A percentile compares a stretch with the other conserved stretches of the same genome.
Evolutionary conservation across 2,329 filamentous ascomycete species (phyloP).

Genomic region (Thermomyces lanuginosus): DNA sequence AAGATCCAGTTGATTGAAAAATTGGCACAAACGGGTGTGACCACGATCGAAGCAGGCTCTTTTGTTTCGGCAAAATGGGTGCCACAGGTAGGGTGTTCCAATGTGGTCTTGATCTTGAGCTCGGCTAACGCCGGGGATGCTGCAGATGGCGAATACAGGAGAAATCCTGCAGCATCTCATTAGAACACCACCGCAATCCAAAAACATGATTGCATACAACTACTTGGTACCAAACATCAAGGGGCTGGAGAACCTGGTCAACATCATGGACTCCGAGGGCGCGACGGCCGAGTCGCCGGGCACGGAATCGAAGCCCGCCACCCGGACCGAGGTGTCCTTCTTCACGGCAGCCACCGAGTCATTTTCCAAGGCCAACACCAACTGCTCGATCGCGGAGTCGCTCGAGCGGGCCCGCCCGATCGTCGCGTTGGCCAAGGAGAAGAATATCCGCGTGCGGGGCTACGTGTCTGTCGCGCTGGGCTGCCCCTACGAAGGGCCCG

Average conservation of each 20-base stretch:
- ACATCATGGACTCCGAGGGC: conserved; percentile 31
- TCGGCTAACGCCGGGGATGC: background rate
- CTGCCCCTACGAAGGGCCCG: conserved; percentile 49
- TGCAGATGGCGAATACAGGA: conserved; percentile 48
- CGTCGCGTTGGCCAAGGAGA: conserved; percentile 38
- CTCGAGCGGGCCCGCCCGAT: conserved; percentile 43
- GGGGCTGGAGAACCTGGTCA: conserved; percentile 44
- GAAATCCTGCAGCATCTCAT: conserved; percentile 43
- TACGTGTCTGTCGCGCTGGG: conserved; percentile 50
- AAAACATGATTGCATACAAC: conserved; percentile 43
- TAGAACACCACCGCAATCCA: conserved; percentile 32
- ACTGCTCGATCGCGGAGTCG: conserved; percentile 47
- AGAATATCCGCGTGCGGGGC: conserved; percentile 42
- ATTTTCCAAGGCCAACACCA: conserved; percentile 50
- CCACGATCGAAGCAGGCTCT: conserved; percentile 36
- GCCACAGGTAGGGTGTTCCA: conserved; percentile 28
- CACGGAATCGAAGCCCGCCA: conserved; percentile 14
- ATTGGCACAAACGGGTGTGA: conserved; percentile 33
- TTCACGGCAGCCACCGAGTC: conserved; percentile 50
- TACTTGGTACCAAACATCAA: conserved; percentile 49
- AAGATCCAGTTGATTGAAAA: conserved; percentile 35
- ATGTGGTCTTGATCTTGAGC: background rate
- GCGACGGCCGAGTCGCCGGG: conserved; percentile 16
- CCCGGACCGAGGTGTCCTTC: conserved; percentile 41
- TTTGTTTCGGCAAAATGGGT: conserved; percentile 40